Percentiles rank a stretch among this genome's conserved stretches.
Evolutionary conservation across 164 flowering plant genomes (phyloP).

Genomic region (Liriodendron chinense): DNA sequence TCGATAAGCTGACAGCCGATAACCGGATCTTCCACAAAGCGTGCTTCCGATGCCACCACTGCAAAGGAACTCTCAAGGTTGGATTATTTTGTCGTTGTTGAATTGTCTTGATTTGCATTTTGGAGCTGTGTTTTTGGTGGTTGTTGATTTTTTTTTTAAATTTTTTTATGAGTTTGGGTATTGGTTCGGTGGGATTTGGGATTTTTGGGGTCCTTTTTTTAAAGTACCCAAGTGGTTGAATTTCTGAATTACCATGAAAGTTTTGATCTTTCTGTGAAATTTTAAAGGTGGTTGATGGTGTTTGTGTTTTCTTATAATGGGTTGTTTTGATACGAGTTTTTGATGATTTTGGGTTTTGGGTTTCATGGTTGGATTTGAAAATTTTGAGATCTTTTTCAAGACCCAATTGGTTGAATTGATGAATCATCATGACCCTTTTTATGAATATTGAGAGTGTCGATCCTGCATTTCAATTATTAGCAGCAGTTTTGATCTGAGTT

Average conservation of each 20-base stretch:
- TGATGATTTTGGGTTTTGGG: no score
- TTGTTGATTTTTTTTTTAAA: neutral
- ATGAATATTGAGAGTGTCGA: neutral
- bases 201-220: neutral
- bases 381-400: neutral
- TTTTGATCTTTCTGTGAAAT: neutral
- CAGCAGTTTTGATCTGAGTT: neutral
- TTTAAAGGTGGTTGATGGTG: neutral
- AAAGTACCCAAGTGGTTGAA: neutral
- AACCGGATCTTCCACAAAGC: conserved; percentile 80
- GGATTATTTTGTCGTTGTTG: neutral
- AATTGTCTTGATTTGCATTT: neutral
- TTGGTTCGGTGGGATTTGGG: neutral
- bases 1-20: conserved; percentile 81
- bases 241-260: neutral
- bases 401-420: neutral
- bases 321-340: neutral
- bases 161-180: neutral
- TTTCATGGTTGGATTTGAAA: neutral
- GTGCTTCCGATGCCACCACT: conserved; percentile 90
- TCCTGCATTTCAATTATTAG: neutral
- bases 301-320: no score
- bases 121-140: neutral
- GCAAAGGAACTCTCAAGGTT: conserved; percentile 94
- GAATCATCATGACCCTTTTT: neutral